Evolutionary conservation across 306 rosid species (phyloP), one percentile per base, ranked within the genome.

Genomic region (Ceratonia siliqua): DNA sequence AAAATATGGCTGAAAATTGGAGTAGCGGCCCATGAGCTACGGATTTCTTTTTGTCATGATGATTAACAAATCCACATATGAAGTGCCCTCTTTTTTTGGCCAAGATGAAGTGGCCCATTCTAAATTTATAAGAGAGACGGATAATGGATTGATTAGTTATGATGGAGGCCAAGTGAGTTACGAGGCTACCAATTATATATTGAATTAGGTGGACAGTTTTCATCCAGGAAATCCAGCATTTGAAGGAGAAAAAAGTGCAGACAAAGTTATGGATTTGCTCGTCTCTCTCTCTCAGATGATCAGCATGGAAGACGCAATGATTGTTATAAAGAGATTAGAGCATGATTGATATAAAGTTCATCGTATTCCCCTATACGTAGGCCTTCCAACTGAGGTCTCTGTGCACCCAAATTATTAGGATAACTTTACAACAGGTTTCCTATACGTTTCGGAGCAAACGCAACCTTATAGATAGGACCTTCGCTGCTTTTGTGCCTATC

Each of bases 281-380:
- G 1, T 41, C 13, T 38, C 17, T 1, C 0, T 48, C 21, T 6
- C 1, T 67, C 2, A 6, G 36, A 22, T 41, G 53, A 64, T 64
- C 28, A 8, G 10, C 21, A 13, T 2, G 53, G 68, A 39, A 42
- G 30, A 45, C 22, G 41, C 42, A 67, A 46, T 27, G 39, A 45
- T 27, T 48, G 62, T 22, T 32, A 0, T 43, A 27, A 55, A 76
- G 68, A 42, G 68, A 76, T 21, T 1, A n/a, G 20, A 33, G 55
- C 66, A 53, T 39, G 20, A 42, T 42, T 76, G 74, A 53, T 70
- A 53, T 28, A 9, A 33, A 61, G n/a, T 56, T 65, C 21, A 42
- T 68, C 8, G 52, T 56, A 32, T 13, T 21, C 49, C 36, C 20
- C 38, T 39, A 9, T 41, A 25, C 22, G 27, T 41, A 25, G n/a